Evolutionary conservation across 768 basidiomycete species (phyloP).

Genomic region (Paxillus involutus): DNA sequence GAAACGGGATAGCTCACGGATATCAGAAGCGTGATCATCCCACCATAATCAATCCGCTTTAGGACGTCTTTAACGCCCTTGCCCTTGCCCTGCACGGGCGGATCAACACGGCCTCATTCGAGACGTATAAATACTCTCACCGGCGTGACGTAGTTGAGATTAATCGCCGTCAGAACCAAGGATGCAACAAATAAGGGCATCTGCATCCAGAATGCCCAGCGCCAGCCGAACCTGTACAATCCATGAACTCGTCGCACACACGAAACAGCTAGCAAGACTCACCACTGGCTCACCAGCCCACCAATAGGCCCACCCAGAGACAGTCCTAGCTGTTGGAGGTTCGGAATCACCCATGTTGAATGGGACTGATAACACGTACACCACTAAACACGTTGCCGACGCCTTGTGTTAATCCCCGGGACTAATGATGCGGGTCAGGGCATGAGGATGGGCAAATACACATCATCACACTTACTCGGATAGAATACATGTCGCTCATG

Average conservation of each 20-base stretch:
- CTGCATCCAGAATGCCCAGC: slow-evolving; percentile 75
- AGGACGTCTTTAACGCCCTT: slow-evolving; percentile 64
- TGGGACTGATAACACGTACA: slow-evolving; percentile 35
- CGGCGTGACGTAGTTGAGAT: slow-evolving; percentile 62
- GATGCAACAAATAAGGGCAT: slow-evolving; percentile 57
- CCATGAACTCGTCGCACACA: too few species aligned
- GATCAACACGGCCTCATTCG: background rate
- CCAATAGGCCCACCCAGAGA: slow-evolving; percentile 70
- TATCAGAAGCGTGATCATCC: slow-evolving; percentile 57
- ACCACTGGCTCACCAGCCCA: slow-evolving; percentile 64
- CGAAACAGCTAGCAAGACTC: slow-evolving; percentile 6
- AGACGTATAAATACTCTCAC: slow-evolving; percentile 34
- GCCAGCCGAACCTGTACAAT: slow-evolving; percentile 63
- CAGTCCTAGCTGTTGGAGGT: slow-evolving; percentile 24
- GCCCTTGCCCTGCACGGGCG: slow-evolving; percentile 56
- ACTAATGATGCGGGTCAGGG: slow-evolving; percentile 33
- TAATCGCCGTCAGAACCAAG: slow-evolving; percentile 50
- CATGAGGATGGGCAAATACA: background rate
- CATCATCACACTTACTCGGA: slow-evolving; percentile 46
- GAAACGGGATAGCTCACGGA: slow-evolving; percentile 39
- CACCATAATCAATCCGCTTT: slow-evolving; percentile 79
- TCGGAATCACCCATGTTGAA: background rate
- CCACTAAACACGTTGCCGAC: slow-evolving; percentile 67
- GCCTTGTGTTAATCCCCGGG: slow-evolving; percentile 66
- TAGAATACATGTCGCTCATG: slow-evolving; percentile 72